phyloP scores from a whole-genome alignment of 192 early-diverging fungal species.

The Diversispora eburnea region DNA sequence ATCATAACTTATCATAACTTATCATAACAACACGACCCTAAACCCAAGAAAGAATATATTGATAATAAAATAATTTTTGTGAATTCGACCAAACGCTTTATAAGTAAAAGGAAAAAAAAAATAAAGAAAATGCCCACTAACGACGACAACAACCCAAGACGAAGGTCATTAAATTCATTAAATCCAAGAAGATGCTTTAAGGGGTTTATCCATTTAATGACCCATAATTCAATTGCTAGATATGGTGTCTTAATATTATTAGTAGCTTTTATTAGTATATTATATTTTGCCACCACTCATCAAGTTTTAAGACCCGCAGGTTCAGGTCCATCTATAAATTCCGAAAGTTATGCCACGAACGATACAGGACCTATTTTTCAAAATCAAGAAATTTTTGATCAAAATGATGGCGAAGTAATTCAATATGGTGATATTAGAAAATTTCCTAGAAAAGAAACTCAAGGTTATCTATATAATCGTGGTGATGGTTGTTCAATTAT shows the following conservation, averaged over 20 bases:
- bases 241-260: slow-evolving; percentile 15
- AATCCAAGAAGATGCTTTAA: too few species aligned
- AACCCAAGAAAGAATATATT: too few species aligned
- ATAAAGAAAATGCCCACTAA: too few species aligned
- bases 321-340: neutral
- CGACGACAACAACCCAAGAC: too few species aligned
- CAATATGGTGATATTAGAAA: neutral
- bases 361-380: neutral
- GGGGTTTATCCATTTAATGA: too few species aligned
- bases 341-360: too few species aligned
- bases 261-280: slow-evolving; percentile 12
- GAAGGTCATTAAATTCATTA: too few species aligned
- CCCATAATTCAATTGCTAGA: neutral
- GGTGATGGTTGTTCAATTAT: slow-evolving; percentile 3
- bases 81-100: too few species aligned
- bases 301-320: slow-evolving; percentile 1
- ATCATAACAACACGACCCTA: too few species aligned
- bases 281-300: slow-evolving; percentile 22
- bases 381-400: neutral
- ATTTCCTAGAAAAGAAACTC: neutral
- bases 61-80: too few species aligned
- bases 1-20: too few species aligned
- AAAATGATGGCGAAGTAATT: neutral
- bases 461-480: slow-evolving; percentile 14
- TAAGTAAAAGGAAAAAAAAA: too few species aligned